These are phyloP conservation scores for Pyronema domesticum DNA, from an alignment of 495 filamentous ascomycete species.

Conservation along the genomic window DNA sequence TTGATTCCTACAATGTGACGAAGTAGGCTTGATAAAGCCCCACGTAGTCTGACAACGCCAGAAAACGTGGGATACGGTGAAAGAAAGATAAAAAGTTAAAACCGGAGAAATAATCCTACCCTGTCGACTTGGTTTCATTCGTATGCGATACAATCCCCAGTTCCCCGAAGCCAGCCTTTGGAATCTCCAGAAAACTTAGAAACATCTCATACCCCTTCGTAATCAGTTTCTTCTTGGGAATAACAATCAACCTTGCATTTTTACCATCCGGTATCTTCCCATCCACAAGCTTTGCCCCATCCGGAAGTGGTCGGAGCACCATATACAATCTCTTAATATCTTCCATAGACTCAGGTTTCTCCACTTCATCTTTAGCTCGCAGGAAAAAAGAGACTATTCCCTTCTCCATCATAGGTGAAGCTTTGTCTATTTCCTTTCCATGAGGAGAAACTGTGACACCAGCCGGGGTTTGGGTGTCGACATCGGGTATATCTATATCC, in stretches of 20 bases:
- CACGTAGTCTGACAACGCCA: too few relatives aligned
- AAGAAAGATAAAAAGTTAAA: background rate
- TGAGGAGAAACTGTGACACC: constrained; percentile 3
- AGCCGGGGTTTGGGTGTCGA: background rate
- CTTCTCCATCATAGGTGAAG: constrained; percentile 64
- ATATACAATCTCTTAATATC: constrained; percentile 72
- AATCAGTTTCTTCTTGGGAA: constrained; percentile 68
- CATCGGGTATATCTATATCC: background rate
- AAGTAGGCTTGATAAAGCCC: too few relatives aligned
- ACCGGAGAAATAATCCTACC: constrained; percentile 17
- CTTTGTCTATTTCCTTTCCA: constrained; percentile 29
- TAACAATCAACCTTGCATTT: constrained; percentile 51
- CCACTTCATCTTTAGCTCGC: constrained; percentile 54
- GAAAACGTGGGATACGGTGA: too few relatives aligned
- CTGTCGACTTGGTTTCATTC: constrained; percentile 59
- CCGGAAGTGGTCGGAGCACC: constrained; percentile 56
- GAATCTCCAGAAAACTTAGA: constrained; percentile 72
- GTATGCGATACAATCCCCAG: too few relatives aligned
- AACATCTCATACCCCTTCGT: constrained; percentile 56
- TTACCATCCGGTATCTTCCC: constrained; percentile 45
- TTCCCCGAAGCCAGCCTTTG: constrained; percentile 44
- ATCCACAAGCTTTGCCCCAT: constrained; percentile 42
- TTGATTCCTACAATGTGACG: too few relatives aligned
- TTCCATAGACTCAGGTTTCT: constrained; percentile 47
- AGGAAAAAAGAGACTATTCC: constrained; percentile 92